A percentile compares a stretch with the other conserved stretches of the same genome.
These are phyloP conservation scores for Acacia acuminata DNA, from an alignment of 306 rosid species.

Conservation along the genomic window DNA sequence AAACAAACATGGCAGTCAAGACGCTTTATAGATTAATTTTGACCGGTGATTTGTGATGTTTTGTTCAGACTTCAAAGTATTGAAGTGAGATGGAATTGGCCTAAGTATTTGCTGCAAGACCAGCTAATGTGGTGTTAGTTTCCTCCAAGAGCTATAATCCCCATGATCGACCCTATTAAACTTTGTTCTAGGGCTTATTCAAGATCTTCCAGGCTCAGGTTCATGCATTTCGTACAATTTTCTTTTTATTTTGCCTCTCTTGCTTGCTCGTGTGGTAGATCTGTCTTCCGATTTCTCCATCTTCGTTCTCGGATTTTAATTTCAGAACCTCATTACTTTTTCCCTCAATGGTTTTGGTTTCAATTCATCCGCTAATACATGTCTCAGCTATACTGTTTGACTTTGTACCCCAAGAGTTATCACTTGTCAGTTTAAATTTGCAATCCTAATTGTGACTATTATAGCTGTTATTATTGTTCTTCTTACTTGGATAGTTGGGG, in stretches of 20 bases:
- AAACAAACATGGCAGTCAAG: background rate
- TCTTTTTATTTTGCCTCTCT: background rate
- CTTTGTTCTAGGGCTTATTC: background rate
- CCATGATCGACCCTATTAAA: background rate
- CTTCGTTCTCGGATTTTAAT: background rate
- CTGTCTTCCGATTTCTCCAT: background rate
- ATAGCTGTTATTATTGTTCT: background rate
- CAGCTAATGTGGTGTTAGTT: conserved; percentile 24
- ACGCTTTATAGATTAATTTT: background rate
- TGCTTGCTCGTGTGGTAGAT: background rate
- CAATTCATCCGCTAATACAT: background rate
- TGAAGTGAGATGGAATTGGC: conserved; percentile 19
- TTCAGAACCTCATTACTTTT: background rate
- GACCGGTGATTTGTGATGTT: background rate
- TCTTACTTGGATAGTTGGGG: background rate
- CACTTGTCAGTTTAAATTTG: background rate
- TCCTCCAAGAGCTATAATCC: conserved; percentile 25
- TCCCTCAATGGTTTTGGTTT: too few relatives aligned
- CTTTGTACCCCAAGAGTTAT: background rate
- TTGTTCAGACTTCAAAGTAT: background rate
- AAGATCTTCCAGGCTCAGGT: conserved; percentile 36
- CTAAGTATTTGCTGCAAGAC: background rate
- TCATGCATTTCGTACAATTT: background rate
- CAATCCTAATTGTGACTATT: background rate
- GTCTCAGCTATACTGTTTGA: background rate